Percentiles rank a stretch among this genome's conserved stretches.
phyloP scores from a whole-genome alignment of 768 basidiomycete species.

The Gloeostereum incarnatum region DNA sequence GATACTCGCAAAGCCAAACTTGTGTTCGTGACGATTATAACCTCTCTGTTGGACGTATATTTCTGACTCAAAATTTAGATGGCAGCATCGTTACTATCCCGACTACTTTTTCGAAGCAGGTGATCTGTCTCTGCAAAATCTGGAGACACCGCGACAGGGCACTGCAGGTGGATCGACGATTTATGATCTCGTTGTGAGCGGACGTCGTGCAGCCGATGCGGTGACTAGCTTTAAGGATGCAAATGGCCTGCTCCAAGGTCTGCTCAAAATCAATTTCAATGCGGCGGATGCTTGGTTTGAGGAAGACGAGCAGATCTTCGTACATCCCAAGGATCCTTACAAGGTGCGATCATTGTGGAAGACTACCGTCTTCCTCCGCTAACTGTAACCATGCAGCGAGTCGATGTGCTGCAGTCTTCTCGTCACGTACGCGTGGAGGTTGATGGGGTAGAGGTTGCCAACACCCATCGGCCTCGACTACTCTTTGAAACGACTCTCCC shows the following conservation, averaged over 20 bases:
- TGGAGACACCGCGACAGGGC: constrained; percentile 14
- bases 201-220: constrained; percentile 26
- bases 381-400: constrained; percentile 32
- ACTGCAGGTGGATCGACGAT: constrained; percentile 18
- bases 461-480: constrained; percentile 42
- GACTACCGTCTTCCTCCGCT: constrained; percentile 1
- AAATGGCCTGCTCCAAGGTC: constrained; percentile 30
- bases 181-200: constrained; percentile 39
- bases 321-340: constrained; percentile 62
- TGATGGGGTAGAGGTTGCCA: constrained; percentile 53
- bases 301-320: constrained; percentile 53
- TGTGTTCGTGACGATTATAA: constrained; percentile 32
- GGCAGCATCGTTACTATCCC: constrained; percentile 47
- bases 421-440: constrained; percentile 52
- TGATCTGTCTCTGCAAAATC: constrained; percentile 21
- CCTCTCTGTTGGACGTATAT: background rate
- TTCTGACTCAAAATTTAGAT: constrained; percentile 25
- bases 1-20: constrained; percentile 50
- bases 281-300: constrained; percentile 60
- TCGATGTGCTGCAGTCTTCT: constrained; percentile 53
- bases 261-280: constrained; percentile 39
- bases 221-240: constrained; percentile 18
- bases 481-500: constrained; percentile 51
- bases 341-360: constrained; percentile 31
- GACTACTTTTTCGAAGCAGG: constrained; percentile 40